Percentiles rank a stretch among this genome's conserved stretches.
Evolutionary conservation across 805 yeast species (phyloP).

Genomic region (Sugiyamaella boreocaroliniensis): DNA sequence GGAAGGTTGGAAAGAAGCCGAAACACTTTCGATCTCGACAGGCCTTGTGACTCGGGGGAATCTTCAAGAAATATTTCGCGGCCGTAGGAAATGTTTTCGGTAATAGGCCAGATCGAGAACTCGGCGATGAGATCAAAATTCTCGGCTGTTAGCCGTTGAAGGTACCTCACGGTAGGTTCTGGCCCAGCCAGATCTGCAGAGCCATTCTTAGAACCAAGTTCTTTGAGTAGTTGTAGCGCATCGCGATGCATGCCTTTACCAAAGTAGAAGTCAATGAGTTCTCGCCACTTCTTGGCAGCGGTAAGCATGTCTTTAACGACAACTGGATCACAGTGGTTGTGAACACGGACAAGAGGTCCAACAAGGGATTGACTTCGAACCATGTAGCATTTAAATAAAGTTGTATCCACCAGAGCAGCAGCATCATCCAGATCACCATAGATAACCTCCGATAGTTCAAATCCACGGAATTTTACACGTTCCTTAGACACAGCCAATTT

Average conservation of each 20-base stretch:
- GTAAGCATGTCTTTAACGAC: constrained; percentile 51
- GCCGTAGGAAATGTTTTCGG: constrained; percentile 34
- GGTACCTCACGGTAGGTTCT: constrained; percentile 17
- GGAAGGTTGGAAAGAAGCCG: constrained; percentile 37
- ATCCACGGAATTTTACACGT: constrained; percentile 17
- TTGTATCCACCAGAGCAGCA: constrained; percentile 58
- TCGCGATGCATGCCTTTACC: constrained; percentile 55
- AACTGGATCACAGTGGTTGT: constrained; percentile 63
- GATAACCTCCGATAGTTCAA: constrained; percentile 22
- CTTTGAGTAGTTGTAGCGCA: constrained; percentile 57
- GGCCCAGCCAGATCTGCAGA: constrained; percentile 25
- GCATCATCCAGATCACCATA: constrained; percentile 30
- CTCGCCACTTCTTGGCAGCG: constrained; percentile 47
- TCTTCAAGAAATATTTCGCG: constrained; percentile 58
- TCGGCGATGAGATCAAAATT: constrained; percentile 52
- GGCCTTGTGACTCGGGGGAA: constrained; percentile 50
- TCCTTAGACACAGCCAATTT: constrained; percentile 22
- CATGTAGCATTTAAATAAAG: constrained; percentile 68
- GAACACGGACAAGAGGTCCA: constrained; percentile 74
- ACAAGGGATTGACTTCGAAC: constrained; percentile 63
- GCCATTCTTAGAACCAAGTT: constrained; percentile 25
- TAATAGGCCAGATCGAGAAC: constrained; percentile 48
- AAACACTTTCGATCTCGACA: constrained; percentile 49
- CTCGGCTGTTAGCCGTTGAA: constrained; percentile 18
- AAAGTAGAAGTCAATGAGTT: constrained; percentile 70